phyloP scores from a whole-genome alignment of 164 flowering plant genomes.

The Liriodendron chinense region DNA sequence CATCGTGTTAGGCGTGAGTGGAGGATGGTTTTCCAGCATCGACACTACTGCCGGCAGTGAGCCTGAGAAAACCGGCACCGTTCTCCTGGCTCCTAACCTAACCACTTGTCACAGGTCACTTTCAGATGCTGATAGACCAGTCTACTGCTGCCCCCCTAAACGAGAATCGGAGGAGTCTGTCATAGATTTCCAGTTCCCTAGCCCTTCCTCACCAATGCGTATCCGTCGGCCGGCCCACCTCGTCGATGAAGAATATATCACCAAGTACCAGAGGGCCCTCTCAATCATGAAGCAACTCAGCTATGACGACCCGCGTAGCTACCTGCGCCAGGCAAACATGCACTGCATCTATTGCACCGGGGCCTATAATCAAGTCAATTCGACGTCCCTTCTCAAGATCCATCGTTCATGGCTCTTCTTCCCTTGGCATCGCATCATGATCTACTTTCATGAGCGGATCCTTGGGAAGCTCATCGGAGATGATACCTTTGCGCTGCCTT shows the following conservation, averaged over 20 bases:
- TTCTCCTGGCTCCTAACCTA: conserved; percentile 16
- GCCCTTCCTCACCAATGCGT: conserved; percentile 24
- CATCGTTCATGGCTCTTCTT: conserved; percentile 31
- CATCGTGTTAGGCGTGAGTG: not conserved
- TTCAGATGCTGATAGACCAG: conserved; percentile 2
- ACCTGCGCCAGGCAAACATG: conserved; percentile 23
- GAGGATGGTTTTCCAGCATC: not conserved
- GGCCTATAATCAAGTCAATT: conserved; percentile 28
- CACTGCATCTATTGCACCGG: conserved; percentile 32
- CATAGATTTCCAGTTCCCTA: conserved; percentile 47
- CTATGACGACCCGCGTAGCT: conserved; percentile 23
- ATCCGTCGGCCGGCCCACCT: conserved; percentile 63
- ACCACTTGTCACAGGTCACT: conserved; percentile 21
- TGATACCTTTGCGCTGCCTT: conserved; percentile 25
- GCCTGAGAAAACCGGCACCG: not conserved
- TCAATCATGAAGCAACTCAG: conserved; percentile 20
- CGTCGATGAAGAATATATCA: conserved; percentile 34
- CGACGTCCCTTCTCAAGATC: conserved; percentile 30
- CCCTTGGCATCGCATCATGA: conserved; percentile 27
- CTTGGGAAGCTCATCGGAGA: conserved; percentile 25
- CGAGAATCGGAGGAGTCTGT: conserved; percentile 22
- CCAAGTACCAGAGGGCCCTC: conserved; percentile 49
- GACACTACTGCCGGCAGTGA: not conserved
- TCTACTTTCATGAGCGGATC: conserved; percentile 29
- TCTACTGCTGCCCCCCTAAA: conserved; percentile 62